Evolutionary conservation across 495 filamentous ascomycete species (phyloP).

Genomic region (Annulohypoxylon nitens): DNA sequence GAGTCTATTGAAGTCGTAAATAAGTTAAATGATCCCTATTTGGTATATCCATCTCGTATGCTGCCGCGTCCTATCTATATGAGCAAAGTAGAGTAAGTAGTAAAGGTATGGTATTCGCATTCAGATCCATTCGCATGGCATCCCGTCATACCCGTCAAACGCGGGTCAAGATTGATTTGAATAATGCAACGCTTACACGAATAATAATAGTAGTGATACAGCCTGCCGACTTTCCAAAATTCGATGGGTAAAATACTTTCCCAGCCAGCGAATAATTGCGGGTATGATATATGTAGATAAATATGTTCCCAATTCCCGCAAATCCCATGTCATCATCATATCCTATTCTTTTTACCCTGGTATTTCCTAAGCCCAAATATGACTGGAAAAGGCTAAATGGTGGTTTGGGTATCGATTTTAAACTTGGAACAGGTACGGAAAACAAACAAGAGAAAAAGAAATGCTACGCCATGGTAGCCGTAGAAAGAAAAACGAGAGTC

Average conservation of each 20-base stretch:
- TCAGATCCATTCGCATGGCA: conserved; percentile 20
- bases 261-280: conserved; percentile 35
- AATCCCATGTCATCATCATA: conserved; percentile 34
- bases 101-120: conserved; percentile 26
- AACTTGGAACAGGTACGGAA: conserved; percentile 37
- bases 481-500: conserved; percentile 29
- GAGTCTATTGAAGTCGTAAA: conserved; percentile 27
- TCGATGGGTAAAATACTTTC: conserved; percentile 14
- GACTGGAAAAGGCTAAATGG: conserved; percentile 32
- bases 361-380: conserved; percentile 37
- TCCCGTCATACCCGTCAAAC: conserved; percentile 20
- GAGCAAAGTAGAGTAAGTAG: conserved; percentile 23
- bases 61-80: conserved; percentile 40
- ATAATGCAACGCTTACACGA: conserved; percentile 40
- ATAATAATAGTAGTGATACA: conserved; percentile 43
- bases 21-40: conserved; percentile 24
- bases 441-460: conserved; percentile 19
- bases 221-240: conserved; percentile 36
- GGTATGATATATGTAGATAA: conserved; percentile 29
- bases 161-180: conserved; percentile 21
- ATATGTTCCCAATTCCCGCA: conserved; percentile 39
- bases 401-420: conserved; percentile 43
- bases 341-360: conserved; percentile 44
- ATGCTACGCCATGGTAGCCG: conserved; percentile 17
- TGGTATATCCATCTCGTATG: conserved; percentile 47